Base-by-base conservation (phyloP, 2,329 filamentous ascomycete genomes). In the Gremmenia infestans region DNA sequence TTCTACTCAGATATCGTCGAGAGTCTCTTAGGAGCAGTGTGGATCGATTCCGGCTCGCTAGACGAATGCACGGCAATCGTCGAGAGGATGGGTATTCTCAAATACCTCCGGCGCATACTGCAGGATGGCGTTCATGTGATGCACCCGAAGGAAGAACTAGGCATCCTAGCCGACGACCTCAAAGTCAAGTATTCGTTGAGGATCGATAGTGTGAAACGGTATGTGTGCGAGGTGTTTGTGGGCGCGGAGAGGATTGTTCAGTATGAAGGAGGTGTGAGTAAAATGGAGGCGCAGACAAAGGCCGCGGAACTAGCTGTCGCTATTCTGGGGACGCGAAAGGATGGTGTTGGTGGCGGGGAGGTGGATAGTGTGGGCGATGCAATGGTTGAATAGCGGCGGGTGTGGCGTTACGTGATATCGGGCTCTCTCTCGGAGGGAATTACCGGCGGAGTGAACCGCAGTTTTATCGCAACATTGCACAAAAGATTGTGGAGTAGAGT, bases 1-100 rank as follows among this genome's bases (percentile, higher is more conserved):
- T 88, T 89, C 70, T 87, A 88, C 71, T 93, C 88, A 0, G 92
- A 97, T 69, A 73, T 97, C 7, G 77, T 97, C 9, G 93, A 97
- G 73, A 82, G 83, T 35, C 69, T 95, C 0, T 71, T 97, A 0
- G 93, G 89, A 0, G 92, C 91, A 0, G 78, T 97, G 0, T 97
- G 88, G 76, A 76, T 96, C 19, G 94, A 97, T 69, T 88, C 79
- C 0, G 88, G 87, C 0, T 78, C 80, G 1, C 67, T 90, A 14
- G 74, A 74, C 0, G 70, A 68, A 0, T 95, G 90, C 64, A 74
- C 79, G 50, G 66, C 52, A 0, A 77, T 97, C 39, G 69, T 90
- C 0, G 77, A 81, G 46, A 73, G 75, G 0, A 73, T 91, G 3
- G 90, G 90, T 0, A 75, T 97, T 4, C 61, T 91, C 40, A 68